Conservation (phyloP, 106 monocot species). For the Agapanthus africanus region DNA sequence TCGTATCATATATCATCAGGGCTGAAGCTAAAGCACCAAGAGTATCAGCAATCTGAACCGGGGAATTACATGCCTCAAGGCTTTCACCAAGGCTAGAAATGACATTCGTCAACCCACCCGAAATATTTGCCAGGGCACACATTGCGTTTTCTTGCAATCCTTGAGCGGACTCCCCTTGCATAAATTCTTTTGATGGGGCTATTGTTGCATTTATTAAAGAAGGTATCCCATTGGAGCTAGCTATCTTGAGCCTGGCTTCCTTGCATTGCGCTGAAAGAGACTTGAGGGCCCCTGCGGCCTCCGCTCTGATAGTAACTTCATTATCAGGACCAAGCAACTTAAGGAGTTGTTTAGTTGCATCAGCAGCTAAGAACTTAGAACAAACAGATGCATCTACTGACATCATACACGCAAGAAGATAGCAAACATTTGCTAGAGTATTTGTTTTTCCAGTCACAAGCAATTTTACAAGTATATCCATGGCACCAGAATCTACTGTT, state of each 20-base stretch:
- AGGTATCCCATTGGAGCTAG: constrained; percentile 88
- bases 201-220: constrained; percentile 96
- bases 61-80: constrained; percentile 71
- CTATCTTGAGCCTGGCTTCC: constrained; percentile 91
- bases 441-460: constrained; percentile 47
- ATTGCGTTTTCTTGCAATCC: constrained; percentile 97
- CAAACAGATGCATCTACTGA: constrained; percentile 85
- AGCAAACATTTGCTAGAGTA: constrained; percentile 83
- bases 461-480: constrained; percentile 79
- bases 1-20: constrained; percentile 91
- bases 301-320: constrained; percentile 84
- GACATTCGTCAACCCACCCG: constrained; percentile 92
- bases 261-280: constrained; percentile 95
- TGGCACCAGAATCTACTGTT: constrained; percentile 64
- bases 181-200: constrained; percentile 99
- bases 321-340: constrained; percentile 82
- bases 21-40: constrained; percentile 96
- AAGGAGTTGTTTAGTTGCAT: constrained; percentile 67
- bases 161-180: constrained; percentile 98
- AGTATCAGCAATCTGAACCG: constrained; percentile 86
- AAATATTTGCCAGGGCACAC: constrained; percentile 97
- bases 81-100: constrained; percentile 97
- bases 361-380: constrained; percentile 51
- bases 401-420: constrained; percentile 85
- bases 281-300: constrained; percentile 91